Evolutionary conservation across 164 flowering plant species (phyloP).

Genomic region (Annona cherimola): DNA sequence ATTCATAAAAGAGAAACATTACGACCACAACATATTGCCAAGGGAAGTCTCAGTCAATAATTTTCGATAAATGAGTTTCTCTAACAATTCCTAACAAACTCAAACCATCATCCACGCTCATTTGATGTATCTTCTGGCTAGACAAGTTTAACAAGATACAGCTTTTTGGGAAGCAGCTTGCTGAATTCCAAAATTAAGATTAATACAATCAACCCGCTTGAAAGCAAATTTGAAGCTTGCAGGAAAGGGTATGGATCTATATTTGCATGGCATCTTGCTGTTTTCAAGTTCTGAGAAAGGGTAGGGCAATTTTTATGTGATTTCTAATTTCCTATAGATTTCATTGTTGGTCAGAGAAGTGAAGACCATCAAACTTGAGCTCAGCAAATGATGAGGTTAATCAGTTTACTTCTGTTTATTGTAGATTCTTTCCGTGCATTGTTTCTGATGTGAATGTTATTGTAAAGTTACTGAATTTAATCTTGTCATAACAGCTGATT

Average conservation of each 20-base stretch:
- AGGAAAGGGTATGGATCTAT: background rate
- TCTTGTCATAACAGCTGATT: slow-evolving; percentile 22
- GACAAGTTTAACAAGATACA: too few relatives aligned
- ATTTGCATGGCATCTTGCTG: background rate
- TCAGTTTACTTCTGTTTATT: background rate
- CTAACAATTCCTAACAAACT: too few relatives aligned
- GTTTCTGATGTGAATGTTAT: background rate
- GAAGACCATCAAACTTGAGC: slow-evolving; percentile 26
- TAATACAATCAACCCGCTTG: too few relatives aligned
- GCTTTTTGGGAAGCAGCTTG: too few relatives aligned
- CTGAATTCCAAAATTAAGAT: too few relatives aligned
- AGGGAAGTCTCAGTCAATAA: too few relatives aligned
- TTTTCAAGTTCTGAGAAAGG: background rate
- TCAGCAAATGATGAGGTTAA: slow-evolving; percentile 21
- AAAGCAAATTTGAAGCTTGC: too few relatives aligned
- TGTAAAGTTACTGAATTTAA: slow-evolving; percentile 5
- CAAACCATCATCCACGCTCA: too few relatives aligned
- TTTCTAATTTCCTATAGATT: background rate
- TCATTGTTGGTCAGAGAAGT: slow-evolving; percentile 27
- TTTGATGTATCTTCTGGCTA: too few relatives aligned
- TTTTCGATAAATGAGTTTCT: too few relatives aligned
- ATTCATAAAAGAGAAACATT: too few relatives aligned
- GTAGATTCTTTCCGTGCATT: background rate
- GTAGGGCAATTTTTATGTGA: background rate
- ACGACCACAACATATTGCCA: too few relatives aligned